phyloP scores from a whole-genome alignment of 2,329 filamentous ascomycete genomes.

The Penicillium sp. region DNA sequence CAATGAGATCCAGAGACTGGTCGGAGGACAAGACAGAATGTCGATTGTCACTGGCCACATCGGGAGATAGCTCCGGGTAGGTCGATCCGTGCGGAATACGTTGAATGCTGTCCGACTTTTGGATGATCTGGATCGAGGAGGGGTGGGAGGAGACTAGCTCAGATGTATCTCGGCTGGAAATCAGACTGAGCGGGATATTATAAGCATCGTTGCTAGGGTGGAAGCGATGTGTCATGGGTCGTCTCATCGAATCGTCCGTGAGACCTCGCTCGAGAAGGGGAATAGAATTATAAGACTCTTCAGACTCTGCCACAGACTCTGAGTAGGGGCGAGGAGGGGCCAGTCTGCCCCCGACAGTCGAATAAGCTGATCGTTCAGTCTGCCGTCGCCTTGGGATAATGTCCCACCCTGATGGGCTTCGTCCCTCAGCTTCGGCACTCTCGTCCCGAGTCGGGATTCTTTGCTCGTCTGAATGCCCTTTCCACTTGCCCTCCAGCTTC shows the following conservation, averaged over 20 bases:
- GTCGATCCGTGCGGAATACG: constrained; percentile 42
- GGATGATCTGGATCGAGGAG: constrained; percentile 45
- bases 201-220: constrained; percentile 16
- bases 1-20: constrained; percentile 48
- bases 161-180: constrained; percentile 23
- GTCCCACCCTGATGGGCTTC: constrained; percentile 8
- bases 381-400: constrained; percentile 18
- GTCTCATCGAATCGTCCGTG: constrained; percentile 46
- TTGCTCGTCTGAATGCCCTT: constrained; percentile 29
- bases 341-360: constrained; percentile 22
- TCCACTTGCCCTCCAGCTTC: constrained; percentile 85
- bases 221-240: constrained; percentile 26
- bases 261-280: constrained; percentile 66
- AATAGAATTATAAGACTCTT: constrained; percentile 69
- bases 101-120: constrained; percentile 48
- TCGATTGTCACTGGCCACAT: constrained; percentile 36
- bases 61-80: constrained; percentile 27
- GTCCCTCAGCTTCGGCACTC: too few relatives aligned
- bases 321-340: constrained; percentile 33
- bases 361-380: constrained; percentile 23
- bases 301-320: constrained; percentile 53
- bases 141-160: constrained; percentile 40
- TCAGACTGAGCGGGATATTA: constrained; percentile 22
- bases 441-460: neutral
- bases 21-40: constrained; percentile 50